Percentiles rank a stretch among this genome's conserved stretches.
Evolutionary conservation across 495 filamentous ascomycete genomes (phyloP).

Genomic region (Neurospora sp.): DNA sequence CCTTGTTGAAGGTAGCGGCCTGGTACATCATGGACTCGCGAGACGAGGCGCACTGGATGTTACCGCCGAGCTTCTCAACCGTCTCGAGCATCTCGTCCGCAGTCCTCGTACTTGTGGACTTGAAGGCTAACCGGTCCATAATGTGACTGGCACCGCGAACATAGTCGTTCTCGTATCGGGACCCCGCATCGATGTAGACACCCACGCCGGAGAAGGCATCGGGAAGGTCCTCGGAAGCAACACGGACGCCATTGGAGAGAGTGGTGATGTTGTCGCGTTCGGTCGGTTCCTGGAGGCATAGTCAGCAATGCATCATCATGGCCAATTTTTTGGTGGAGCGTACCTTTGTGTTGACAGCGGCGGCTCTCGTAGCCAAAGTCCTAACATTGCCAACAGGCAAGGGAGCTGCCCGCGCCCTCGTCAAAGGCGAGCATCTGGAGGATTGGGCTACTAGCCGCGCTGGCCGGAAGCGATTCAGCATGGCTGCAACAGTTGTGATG

Average conservation of each 20-base stretch:
- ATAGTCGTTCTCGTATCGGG: slow-evolving; percentile 80
- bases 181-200: slow-evolving; percentile 94
- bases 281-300: slow-evolving; percentile 58
- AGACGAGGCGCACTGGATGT: slow-evolving; percentile 92
- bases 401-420: neutral
- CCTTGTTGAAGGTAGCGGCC: slow-evolving; percentile 91
- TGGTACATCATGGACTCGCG: slow-evolving; percentile 98
- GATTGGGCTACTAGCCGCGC: slow-evolving; percentile 12
- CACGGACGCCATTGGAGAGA: slow-evolving; percentile 85
- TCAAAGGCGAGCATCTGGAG: neutral
- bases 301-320: slow-evolving; percentile 4
- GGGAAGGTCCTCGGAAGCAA: slow-evolving; percentile 90
- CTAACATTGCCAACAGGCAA: neutral
- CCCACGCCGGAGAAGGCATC: slow-evolving; percentile 93
- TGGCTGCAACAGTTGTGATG: slow-evolving; percentile 5
- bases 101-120: slow-evolving; percentile 66
- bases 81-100: slow-evolving; percentile 80
- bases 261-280: slow-evolving; percentile 84
- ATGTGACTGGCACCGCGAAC: slow-evolving; percentile 91
- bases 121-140: slow-evolving; percentile 92
- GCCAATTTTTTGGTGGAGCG: neutral
- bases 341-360: neutral
- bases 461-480: slow-evolving; percentile 20
- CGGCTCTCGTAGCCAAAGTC: neutral
- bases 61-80: slow-evolving; percentile 80